phyloP scores from a whole-genome alignment of 805 yeast species.

The Cyberlindnera subsufficiens region DNA sequence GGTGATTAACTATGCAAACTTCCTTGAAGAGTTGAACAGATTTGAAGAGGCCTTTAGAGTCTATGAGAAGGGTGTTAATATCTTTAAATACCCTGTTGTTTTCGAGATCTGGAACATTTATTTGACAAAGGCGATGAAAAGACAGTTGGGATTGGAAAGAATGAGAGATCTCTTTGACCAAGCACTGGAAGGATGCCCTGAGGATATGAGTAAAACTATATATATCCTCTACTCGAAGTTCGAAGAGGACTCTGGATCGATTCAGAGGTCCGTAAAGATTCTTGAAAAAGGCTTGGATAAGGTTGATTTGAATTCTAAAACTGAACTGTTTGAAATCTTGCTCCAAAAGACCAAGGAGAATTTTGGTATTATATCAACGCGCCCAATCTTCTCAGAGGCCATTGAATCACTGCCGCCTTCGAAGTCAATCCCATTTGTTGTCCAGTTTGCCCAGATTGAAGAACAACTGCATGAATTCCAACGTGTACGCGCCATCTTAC shows the following conservation, averaged over 20 bases:
- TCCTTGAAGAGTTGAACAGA: conserved; percentile 42
- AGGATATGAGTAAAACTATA: conserved; percentile 40
- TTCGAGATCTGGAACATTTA: conserved; percentile 73
- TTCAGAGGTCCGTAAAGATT: conserved; percentile 42
- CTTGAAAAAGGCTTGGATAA: conserved; percentile 36
- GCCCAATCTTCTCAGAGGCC: conserved; percentile 49
- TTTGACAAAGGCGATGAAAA: conserved; percentile 42
- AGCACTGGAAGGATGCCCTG: conserved; percentile 48
- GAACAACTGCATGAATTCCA: conserved; percentile 40
- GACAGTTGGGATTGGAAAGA: conserved; percentile 38
- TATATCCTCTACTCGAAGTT: conserved; percentile 51
- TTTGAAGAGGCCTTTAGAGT: conserved; percentile 48
- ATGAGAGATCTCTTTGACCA: conserved; percentile 73
- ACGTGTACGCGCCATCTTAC: conserved; percentile 60
- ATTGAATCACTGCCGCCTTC: conserved; percentile 40
- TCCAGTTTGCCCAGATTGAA: conserved; percentile 58
- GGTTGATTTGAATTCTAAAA: conserved; percentile 24
- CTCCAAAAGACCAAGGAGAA: conserved; percentile 34
- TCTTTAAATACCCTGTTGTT: conserved; percentile 55
- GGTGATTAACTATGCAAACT: conserved; percentile 60
- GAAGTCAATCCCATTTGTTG: conserved; percentile 36
- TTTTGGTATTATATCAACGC: conserved; percentile 36
- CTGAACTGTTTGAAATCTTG: conserved; percentile 38
- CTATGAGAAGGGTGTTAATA: conserved; percentile 61
- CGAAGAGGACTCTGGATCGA: conserved; percentile 52